Base-by-base conservation (phyloP, 1,284 basidiomycete genomes). In the Earliella scabrosa region DNA sequence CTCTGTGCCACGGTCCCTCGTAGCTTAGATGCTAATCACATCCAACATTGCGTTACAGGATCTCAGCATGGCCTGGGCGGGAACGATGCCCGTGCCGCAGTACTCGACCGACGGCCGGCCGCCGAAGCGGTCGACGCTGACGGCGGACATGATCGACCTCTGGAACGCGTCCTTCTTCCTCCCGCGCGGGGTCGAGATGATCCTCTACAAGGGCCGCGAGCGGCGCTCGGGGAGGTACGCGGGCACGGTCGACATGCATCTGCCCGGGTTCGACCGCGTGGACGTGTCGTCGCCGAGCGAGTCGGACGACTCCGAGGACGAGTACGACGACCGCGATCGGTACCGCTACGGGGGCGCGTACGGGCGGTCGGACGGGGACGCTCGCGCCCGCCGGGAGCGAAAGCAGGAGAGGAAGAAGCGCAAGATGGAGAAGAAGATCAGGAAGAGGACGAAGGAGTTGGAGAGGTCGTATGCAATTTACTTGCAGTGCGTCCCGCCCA, bases 81-180 rank as follows among this genome's bases (percentile, higher is more conserved):
- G 85, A n/a, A 82, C 81, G 56, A 78, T 91, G 54, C 87, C 88
- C 4, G 78, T 88, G 20, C 79, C 83, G 4, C 76, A 80, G 26
- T 72, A 77, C 50, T 67, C 73, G 36, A 71, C 72, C 27, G 75
- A 76, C 47, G 81, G 79, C 26, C 76, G 77, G 55, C 68, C 75
- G 32, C 81, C 85, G 16, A 84, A 81, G 64, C 81, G 84, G 16
- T 79, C 87, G 26, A 76, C 73, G 14, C 74, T 91, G 35, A 72
- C 83, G n/a, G 80, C 82, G 16, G 87, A 90, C 65, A 77, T 92
- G 29, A 75, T 92, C 59, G 85, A 90, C 60, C 75, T 89, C 31
- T 93, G 90, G 90, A 92, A 92, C 68, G 69, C 72, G 41, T 82
- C 80, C 13, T 93, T 91, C 74, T 91, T 91, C 77, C 67, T 80